These are phyloP conservation scores for Canavalia gladiata DNA, from an alignment of 306 rosid genomes.

Conservation along the genomic window DNA sequence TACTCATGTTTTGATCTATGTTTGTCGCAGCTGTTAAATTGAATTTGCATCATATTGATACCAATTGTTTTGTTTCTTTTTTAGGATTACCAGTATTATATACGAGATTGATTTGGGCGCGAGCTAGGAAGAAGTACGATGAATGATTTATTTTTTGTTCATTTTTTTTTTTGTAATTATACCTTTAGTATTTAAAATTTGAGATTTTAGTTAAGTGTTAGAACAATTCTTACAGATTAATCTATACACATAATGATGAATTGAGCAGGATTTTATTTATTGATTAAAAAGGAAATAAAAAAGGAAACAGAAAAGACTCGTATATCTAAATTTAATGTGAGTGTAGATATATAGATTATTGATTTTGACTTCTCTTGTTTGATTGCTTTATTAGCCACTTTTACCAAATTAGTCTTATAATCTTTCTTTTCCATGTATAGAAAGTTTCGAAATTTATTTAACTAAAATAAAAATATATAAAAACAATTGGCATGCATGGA, in stretches of 20 bases:
- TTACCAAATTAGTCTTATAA: not conserved
- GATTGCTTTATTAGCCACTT: not conserved
- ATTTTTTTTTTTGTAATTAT: no score
- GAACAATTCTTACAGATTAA: not conserved
- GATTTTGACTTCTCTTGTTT: constrained; percentile 17
- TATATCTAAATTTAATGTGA: not conserved
- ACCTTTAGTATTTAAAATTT: no score
- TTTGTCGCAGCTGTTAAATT: not conserved
- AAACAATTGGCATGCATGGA: not conserved
- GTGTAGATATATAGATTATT: not conserved
- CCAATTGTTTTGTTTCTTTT: not conserved
- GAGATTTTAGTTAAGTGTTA: no score
- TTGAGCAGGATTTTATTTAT: not conserved
- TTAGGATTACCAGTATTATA: not conserved
- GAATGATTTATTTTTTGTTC: no score
- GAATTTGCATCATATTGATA: not conserved
- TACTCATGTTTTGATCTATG: not conserved
- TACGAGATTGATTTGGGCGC: no score
- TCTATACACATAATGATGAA: not conserved
- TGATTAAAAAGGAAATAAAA: not conserved
- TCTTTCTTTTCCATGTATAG: not conserved
- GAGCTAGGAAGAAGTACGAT: no score
- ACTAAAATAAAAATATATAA: not conserved
- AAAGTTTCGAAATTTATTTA: not conserved
- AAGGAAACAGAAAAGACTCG: not conserved